Conservation (phyloP, 129 eudicot species). For the Lactuca saligna region DNA sequence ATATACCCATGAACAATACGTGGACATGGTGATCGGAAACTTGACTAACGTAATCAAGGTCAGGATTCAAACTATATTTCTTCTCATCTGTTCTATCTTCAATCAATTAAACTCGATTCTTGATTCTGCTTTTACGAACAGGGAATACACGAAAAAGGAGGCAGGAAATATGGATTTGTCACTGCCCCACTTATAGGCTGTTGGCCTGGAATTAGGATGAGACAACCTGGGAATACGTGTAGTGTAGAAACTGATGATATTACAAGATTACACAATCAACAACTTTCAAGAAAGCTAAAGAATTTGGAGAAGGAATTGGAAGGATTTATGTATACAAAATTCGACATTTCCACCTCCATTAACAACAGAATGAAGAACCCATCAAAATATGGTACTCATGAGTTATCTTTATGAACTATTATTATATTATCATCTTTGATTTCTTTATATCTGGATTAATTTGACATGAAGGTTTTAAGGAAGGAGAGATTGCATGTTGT, state of each 20-base stretch:
- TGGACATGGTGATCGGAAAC: constrained; percentile 46
- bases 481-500: constrained; percentile 45
- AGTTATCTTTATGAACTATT: neutral
- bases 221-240: constrained; percentile 30
- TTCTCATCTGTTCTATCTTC: neutral
- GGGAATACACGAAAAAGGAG: constrained; percentile 49
- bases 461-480: constrained; percentile 41
- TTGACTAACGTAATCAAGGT: constrained; percentile 38
- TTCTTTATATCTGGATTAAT: neutral
- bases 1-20: constrained; percentile 29
- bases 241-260: constrained; percentile 30
- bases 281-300: constrained; percentile 10
- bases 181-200: constrained; percentile 45
- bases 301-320: constrained; percentile 28
- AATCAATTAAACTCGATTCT: neutral
- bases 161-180: constrained; percentile 49
- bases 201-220: constrained; percentile 31
- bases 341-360: constrained; percentile 24
- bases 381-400: constrained; percentile 44
- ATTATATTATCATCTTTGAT: neutral
- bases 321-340: constrained; percentile 38
- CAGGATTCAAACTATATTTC: neutral
- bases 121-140: constrained; percentile 16
- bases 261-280: constrained; percentile 27
- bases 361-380: constrained; percentile 29